Conservation (phyloP, 2,329 filamentous ascomycete genomes). For the Botryosphaeria agaves region DNA sequence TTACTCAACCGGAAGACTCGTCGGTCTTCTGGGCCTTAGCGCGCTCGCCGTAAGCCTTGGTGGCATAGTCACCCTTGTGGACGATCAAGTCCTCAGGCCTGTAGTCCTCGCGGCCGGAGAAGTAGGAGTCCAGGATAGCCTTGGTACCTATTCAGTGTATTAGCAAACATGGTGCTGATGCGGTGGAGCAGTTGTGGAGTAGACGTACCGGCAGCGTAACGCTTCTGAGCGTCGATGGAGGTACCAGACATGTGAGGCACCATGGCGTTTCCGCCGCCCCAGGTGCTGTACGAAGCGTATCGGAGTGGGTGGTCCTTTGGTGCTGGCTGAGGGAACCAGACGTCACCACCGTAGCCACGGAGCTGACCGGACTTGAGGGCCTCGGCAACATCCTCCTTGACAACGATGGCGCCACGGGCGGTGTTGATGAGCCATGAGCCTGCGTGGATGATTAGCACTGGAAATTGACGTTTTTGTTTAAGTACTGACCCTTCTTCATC, state of each 20-base stretch:
- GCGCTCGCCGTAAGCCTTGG: slow-evolving; percentile 83
- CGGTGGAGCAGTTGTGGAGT: no score
- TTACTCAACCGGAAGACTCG: no score
- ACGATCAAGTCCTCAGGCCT: slow-evolving; percentile 81
- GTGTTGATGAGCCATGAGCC: slow-evolving; percentile 97
- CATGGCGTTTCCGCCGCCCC: slow-evolving; percentile 96
- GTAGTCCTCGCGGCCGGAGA: slow-evolving; percentile 78
- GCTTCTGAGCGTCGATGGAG: slow-evolving; percentile 91
- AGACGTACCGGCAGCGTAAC: slow-evolving; percentile 28
- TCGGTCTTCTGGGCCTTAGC: no score
- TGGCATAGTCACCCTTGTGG: slow-evolving; percentile 77
- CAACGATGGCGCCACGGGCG: slow-evolving; percentile 93
- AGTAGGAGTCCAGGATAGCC: slow-evolving; percentile 81
- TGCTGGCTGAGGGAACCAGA: slow-evolving; percentile 97
- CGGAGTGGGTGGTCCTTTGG: slow-evolving; percentile 86
- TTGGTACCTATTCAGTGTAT: no score
- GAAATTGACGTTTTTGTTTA: no score
- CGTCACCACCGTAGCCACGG: slow-evolving; percentile 72
- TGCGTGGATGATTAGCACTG: no score
- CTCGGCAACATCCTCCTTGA: slow-evolving; percentile 96
- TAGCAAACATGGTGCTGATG: no score
- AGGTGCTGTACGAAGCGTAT: slow-evolving; percentile 71
- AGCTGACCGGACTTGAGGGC: slow-evolving; percentile 86
- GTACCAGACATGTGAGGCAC: slow-evolving; percentile 98
- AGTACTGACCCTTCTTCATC: slow-evolving; percentile 81